These are phyloP conservation scores for Phanerochaete carnosa DNA, from an alignment of 768 basidiomycete species.

Conservation along the genomic window DNA sequence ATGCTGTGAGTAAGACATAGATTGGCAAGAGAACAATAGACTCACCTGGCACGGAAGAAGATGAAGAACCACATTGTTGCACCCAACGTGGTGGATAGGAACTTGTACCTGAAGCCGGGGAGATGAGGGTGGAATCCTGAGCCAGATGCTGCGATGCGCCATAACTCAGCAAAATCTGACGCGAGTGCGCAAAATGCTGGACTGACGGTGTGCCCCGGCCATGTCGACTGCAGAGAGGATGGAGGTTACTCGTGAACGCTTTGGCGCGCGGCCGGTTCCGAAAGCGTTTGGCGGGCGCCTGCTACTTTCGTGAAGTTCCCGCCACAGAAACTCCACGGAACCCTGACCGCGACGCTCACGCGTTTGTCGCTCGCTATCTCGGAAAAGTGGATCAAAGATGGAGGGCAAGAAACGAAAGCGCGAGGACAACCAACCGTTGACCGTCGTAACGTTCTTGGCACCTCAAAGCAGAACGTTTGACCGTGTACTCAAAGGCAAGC, in stretches of 20 bases:
- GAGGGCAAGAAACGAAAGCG: constrained; percentile 23
- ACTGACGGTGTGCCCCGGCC: constrained; percentile 26
- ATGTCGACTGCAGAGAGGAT: constrained; percentile 19
- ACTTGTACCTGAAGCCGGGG: constrained; percentile 70
- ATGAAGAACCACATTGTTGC: constrained; percentile 99
- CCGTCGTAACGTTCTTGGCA: constrained; percentile 37
- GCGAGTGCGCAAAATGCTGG: constrained; percentile 1
- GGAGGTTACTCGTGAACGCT: constrained; percentile 13
- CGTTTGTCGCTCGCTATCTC: neutral
- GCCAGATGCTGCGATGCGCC: constrained; percentile 31
- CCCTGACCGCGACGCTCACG: constrained; percentile 4
- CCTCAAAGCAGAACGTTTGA: constrained; percentile 34
- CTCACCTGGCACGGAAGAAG: constrained; percentile 91
- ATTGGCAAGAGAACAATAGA: constrained; percentile 14
- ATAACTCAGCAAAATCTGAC: neutral
- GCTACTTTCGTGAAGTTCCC: neutral
- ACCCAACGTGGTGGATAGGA: constrained; percentile 82
- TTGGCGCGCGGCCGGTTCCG: neutral
- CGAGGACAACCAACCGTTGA: constrained; percentile 16
- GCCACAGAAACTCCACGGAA: neutral
- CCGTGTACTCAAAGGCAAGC: constrained; percentile 39
- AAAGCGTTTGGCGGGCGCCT: neutral
- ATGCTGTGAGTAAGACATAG: neutral
- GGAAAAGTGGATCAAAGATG: constrained; percentile 2
- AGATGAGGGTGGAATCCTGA: constrained; percentile 89